phyloP scores from a whole-genome alignment of 768 basidiomycete species.

The Lactarius quietus region DNA sequence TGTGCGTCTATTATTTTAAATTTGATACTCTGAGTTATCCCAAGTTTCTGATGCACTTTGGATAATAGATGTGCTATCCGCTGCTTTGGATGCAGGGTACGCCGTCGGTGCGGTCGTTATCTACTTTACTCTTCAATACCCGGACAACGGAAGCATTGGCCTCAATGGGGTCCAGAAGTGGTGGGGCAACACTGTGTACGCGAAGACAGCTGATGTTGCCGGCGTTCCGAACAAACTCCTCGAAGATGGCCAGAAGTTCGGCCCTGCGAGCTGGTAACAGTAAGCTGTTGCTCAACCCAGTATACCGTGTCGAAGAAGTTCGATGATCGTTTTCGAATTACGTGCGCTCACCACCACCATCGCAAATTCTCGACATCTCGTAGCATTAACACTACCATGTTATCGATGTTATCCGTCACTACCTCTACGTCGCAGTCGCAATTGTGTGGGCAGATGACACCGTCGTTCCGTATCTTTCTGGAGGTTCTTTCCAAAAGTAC shows the following conservation, averaged over 20 bases:
- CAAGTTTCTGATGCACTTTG: slow-evolving; percentile 28
- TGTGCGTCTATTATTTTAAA: slow-evolving; percentile 24
- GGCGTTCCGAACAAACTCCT: not conserved
- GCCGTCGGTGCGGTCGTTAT: slow-evolving; percentile 53
- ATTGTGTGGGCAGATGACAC: no score
- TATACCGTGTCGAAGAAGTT: no score
- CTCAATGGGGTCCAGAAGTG: slow-evolving; percentile 48
- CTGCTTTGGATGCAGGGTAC: slow-evolving; percentile 64
- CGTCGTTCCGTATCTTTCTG: no score
- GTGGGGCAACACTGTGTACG: slow-evolving; percentile 51
- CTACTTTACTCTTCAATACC: slow-evolving; percentile 63
- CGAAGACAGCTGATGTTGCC: not conserved
- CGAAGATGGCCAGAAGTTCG: not conserved
- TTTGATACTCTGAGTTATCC: not conserved
- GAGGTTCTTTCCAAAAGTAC: no score
- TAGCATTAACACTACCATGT: no score
- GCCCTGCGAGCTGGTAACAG: not conserved
- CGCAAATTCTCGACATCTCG: no score
- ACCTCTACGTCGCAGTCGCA: no score
- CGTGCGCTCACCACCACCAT: no score
- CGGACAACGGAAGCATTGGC: slow-evolving; percentile 43
- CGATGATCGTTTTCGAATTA: no score
- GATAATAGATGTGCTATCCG: slow-evolving; percentile 53
- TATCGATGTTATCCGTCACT: no score
- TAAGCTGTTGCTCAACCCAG: no score